phyloP scores from a whole-genome alignment of 225 moss, liverwort and hornwort genomes.

The Asterella californica region DNA sequence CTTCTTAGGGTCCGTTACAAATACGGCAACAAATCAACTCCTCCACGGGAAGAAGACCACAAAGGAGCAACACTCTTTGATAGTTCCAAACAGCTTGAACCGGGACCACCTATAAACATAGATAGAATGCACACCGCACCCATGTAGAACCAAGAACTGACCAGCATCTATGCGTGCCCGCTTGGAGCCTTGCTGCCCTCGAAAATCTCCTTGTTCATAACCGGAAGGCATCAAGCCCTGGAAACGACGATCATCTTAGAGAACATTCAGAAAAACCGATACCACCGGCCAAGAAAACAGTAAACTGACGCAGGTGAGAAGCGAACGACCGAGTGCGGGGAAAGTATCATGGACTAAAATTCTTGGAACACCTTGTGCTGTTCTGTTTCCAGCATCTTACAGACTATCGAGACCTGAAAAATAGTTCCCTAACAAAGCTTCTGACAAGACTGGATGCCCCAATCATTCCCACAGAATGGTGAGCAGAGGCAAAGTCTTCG shows the following conservation, averaged over 20 bases:
- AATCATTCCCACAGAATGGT: too few species aligned
- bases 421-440: too few species aligned
- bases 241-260: neutral
- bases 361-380: neutral
- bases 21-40: neutral
- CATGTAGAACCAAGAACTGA: constrained; percentile 12
- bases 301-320: neutral
- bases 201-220: constrained; percentile 46
- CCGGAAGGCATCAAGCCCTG: constrained; percentile 26
- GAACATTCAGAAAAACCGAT: neutral
- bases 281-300: neutral
- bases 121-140: too few species aligned
- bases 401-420: neutral
- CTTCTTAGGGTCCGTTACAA: neutral
- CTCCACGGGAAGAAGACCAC: neutral
- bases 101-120: too few species aligned
- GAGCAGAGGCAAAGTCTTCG: too few species aligned
- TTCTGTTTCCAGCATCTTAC: neutral
- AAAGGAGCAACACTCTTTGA: neutral
- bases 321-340: neutral
- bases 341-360: neutral
- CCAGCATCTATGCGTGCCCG: constrained; percentile 49
- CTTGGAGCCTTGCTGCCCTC: constrained; percentile 48
- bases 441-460: too few species aligned
- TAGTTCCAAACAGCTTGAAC: neutral